Evolutionary conservation across 148 eudicot species (phyloP).

Genomic region (Rhododendron kiyosumense): DNA sequence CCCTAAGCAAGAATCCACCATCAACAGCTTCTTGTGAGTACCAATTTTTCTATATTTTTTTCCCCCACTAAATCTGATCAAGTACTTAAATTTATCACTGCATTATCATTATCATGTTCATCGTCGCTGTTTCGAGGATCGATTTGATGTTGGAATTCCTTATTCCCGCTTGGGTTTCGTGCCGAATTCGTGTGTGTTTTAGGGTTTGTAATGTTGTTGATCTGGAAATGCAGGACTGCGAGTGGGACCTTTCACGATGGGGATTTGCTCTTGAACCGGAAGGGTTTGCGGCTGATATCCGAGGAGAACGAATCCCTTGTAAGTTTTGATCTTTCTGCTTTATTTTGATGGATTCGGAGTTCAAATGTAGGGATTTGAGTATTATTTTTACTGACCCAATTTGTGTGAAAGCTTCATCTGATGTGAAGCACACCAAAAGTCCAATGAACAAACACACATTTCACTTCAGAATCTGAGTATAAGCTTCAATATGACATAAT

Average conservation of each 20-base stretch:
- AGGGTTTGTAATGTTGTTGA: background rate
- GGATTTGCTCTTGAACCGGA: slow-evolving; percentile 69
- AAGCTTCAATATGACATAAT: background rate
- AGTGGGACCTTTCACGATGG: slow-evolving; percentile 98
- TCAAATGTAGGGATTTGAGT: background rate
- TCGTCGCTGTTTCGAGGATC: background rate
- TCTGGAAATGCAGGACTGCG: slow-evolving; percentile 56
- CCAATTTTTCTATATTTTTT: background rate
- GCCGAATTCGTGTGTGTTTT: background rate
- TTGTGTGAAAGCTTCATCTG: background rate
- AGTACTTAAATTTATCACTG: background rate
- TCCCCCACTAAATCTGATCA: background rate
- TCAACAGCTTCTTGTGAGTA: slow-evolving; percentile 67
- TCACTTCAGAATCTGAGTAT: background rate
- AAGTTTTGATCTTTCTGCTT: slow-evolving; percentile 16
- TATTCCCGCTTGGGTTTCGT: background rate
- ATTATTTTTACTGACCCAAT: background rate
- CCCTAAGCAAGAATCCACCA: slow-evolving; percentile 73
- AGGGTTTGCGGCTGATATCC: slow-evolving; percentile 69
- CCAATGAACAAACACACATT: background rate
- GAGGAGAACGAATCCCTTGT: slow-evolving; percentile 57
- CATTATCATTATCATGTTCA: background rate
- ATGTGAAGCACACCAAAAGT: background rate
- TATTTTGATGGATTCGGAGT: background rate
- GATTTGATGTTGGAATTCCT: background rate